Evolutionary conservation across 257 asterid genomes (phyloP), one percentile per base, ranked within the genome.

Genomic region (Coffea canephora): DNA sequence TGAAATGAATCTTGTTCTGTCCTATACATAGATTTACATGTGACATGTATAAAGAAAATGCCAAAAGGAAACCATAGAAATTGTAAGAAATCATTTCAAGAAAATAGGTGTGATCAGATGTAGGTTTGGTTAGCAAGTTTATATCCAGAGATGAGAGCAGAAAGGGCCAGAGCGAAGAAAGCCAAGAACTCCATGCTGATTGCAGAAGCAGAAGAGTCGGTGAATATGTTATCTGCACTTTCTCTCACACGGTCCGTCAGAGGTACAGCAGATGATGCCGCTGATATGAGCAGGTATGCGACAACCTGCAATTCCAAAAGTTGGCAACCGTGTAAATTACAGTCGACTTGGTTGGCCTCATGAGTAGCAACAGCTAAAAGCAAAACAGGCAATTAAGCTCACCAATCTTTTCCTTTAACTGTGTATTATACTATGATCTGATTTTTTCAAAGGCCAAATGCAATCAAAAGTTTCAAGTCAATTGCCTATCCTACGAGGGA

Each of bases 221-320:
- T 96, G 77, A 96, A 96, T 80, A 91, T 87, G 88, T 92, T 94
- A 75, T 92, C 99, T 13, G 85, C 79, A 46, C 88, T 91, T 92
- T 85, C 90, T 81, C 99, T 85, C 95, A 92, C 87, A 59, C 79
- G 82, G 86, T 94, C 91, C 19, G 98, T 94, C 86, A 94, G 36
- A 8, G 99, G 99, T 72, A 96, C 91, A 0, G 98, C 98, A 0
- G 99, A 84, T 76, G 99, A 96, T 71, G 97, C 97, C 50, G 97
- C 88, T 8, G 99, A 96, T 74, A 96, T 62, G 83, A 96, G 80
- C 81, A 96, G 80, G 89, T 96, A 96, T 1, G 99, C 92, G 54
- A 88, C 52, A 74, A 91, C 71, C 98, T 95, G 93, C 87, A 83
- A 80, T 82, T 50, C 83, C 57, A 68, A 49, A 25, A 61, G 25